phyloP scores from a whole-genome alignment of 192 early-diverging fungal genomes.

The Backusella tuberculispora region DNA sequence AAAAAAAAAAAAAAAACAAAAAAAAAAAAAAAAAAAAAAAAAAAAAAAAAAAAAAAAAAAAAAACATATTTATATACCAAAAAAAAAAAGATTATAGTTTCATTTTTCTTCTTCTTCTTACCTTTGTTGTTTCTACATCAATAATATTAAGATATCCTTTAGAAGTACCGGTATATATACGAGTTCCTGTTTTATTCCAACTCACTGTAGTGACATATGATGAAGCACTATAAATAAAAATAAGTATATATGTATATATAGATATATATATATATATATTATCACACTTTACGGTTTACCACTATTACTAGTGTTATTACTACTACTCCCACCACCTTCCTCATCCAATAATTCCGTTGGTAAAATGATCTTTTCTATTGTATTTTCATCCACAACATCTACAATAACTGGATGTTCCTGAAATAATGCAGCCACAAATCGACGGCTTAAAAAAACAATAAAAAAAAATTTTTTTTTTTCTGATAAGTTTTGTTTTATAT shows the following conservation, averaged over 20 bases:
- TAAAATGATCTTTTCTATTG: conserved; percentile 24
- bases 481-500: conserved; percentile 40
- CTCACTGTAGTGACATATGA: conserved; percentile 29
- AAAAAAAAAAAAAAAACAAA: no score
- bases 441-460: conserved; percentile 43
- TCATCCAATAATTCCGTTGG: conserved; percentile 23
- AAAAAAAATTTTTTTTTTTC: conserved; percentile 47
- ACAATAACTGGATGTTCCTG: conserved; percentile 53
- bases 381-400: conserved; percentile 43
- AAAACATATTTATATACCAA: background rate
- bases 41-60: no score
- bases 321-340: background rate
- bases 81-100: background rate
- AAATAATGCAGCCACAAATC: conserved; percentile 55
- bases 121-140: conserved; percentile 55
- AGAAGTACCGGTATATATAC: conserved; percentile 67
- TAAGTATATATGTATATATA: background rate
- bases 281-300: background rate
- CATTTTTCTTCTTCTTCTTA: no score
- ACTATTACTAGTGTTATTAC: background rate
- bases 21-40: no score
- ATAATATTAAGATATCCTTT: conserved; percentile 69
- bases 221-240: background rate
- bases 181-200: conserved; percentile 51
- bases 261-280: background rate